Percentiles rank a stretch among this genome's conserved stretches.
Evolutionary conservation across 1,284 basidiomycete species (phyloP).

Genomic region (Phylloboletellus chloephorus): DNA sequence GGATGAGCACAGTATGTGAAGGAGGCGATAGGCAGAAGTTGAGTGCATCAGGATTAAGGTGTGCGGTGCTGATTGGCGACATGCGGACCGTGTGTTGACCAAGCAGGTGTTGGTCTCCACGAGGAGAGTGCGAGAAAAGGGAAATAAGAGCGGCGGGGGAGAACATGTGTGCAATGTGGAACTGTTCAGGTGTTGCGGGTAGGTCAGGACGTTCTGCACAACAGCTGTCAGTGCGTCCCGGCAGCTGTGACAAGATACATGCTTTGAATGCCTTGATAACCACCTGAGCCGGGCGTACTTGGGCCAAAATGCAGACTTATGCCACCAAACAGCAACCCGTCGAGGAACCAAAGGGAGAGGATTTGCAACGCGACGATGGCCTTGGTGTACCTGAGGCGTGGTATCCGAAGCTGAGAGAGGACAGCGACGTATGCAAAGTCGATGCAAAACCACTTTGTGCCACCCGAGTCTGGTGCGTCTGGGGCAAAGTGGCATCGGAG

Average conservation of each 20-base stretch:
- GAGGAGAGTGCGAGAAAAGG: conserved; percentile 29
- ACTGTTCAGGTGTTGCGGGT: conserved; percentile 41
- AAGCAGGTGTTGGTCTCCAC: conserved; percentile 58
- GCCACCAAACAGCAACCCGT: conserved; percentile 70
- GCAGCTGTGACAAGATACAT: conserved; percentile 7
- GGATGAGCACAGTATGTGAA: conserved; percentile 57
- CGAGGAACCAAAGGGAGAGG: conserved; percentile 50
- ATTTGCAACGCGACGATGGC: conserved; percentile 59
- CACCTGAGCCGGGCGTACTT: conserved; percentile 19
- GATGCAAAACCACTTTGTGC: conserved; percentile 65
- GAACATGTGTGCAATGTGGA: conserved; percentile 42
- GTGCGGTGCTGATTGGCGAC: conserved; percentile 85
- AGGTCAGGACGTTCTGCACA: conserved; percentile 35
- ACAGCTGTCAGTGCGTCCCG: conserved; percentile 10
- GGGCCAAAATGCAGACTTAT: conserved; percentile 45
- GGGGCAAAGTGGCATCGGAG: conserved; percentile 45
- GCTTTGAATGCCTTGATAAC: conserved; percentile 29
- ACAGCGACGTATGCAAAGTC: conserved; percentile 59
- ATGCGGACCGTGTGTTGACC: conserved; percentile 88
- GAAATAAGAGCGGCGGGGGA: conserved; percentile 46
- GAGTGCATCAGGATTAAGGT: conserved; percentile 64
- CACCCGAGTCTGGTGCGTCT: conserved; percentile 37
- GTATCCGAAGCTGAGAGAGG: conserved; percentile 69
- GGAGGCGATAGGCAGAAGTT: conserved; percentile 68
- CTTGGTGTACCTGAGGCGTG: conserved; percentile 65